Evolutionary conservation across 169 alveolate species (phyloP).

Genomic region (Cryptosporidium tyzzeri): DNA sequence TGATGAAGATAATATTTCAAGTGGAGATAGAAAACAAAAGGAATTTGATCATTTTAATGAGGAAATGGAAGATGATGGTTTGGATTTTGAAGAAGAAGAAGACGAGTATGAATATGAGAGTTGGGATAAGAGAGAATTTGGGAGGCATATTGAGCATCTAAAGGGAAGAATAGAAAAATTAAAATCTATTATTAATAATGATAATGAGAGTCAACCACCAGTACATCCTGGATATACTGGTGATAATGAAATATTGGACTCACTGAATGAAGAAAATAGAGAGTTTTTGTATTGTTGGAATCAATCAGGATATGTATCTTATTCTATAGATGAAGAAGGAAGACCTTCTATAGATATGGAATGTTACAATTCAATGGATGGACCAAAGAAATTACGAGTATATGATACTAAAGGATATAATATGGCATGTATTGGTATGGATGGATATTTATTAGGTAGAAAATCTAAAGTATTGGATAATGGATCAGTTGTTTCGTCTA

Average conservation of each 20-base stretch:
- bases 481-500: slow-evolving; percentile 34
- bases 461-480: slow-evolving; percentile 51
- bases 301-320: slow-evolving; percentile 53
- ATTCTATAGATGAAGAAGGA: slow-evolving; percentile 45
- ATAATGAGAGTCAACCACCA: slow-evolving; percentile 21
- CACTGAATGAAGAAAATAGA: slow-evolving; percentile 55
- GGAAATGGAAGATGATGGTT: neutral
- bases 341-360: slow-evolving; percentile 58
- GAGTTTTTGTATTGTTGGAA: slow-evolving; percentile 71
- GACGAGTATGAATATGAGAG: slow-evolving; percentile 54
- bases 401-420: slow-evolving; percentile 67
- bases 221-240: slow-evolving; percentile 66
- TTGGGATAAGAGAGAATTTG: slow-evolving; percentile 62
- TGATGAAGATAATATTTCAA: neutral
- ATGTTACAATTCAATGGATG: slow-evolving; percentile 66
- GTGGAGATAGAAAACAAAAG: neutral
- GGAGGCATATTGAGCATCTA: slow-evolving; percentile 38
- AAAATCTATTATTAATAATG: slow-evolving; percentile 6
- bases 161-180: slow-evolving; percentile 43
- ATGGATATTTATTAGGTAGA: slow-evolving; percentile 65
- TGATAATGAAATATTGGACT: slow-evolving; percentile 12
- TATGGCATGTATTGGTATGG: slow-evolving; percentile 60
- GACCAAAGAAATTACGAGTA: slow-evolving; percentile 58
- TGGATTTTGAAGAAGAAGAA: slow-evolving; percentile 11
- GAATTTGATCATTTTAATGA: neutral